Base-by-base conservation (phyloP, 495 filamentous ascomycete genomes). In the Penicillium coffeae region DNA sequence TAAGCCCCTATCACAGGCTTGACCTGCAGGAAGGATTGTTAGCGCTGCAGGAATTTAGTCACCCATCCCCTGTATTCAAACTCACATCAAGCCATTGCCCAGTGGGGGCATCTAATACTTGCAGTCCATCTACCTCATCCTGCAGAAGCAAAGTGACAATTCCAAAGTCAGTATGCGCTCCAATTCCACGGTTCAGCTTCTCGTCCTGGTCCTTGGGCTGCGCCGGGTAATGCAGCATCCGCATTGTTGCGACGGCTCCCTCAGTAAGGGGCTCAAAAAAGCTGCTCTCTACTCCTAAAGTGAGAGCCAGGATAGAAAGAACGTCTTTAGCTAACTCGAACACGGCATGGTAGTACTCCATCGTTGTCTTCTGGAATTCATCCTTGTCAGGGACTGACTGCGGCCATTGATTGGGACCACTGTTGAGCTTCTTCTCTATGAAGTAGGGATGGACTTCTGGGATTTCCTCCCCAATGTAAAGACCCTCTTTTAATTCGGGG, bases 401-500 rank as follows among this genome's bases (percentile, higher is more conserved):
- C 0, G 75, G 75, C 74, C 74, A 79, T 47, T 76, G 63, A 48
- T 77, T 78, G 5, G 77, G 76, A 1, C 73, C 71, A 27, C 62
- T 64, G 50, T 64, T 70, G n/a, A 70, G 38, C 25, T 65, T 65
- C 41, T 62, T 58, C 30, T 62, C 42, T 0, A 64, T 2, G 13
- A 68, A 71, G 36, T 73, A 65, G 5, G 69, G 66, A 44, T 77
- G 69, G 14, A 67, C 61, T 7, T 47, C 32, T 1, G 69, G 63
- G 13, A 78, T 69, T 47, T 81, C 69, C 25, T 68, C 60, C 37
- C 76, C 68, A 32, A 81, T 56, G 55, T 73, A 77, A 10, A 76
- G 64, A 1, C 74, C 76, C 60, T 78, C 75, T 49, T 79, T 78
- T 0, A 76, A 60, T 40, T 80, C 76, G 0, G 76, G 76, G 1